Base-by-base conservation (phyloP, 768 basidiomycete genomes). In the Pleurotus tuoliensis region DNA sequence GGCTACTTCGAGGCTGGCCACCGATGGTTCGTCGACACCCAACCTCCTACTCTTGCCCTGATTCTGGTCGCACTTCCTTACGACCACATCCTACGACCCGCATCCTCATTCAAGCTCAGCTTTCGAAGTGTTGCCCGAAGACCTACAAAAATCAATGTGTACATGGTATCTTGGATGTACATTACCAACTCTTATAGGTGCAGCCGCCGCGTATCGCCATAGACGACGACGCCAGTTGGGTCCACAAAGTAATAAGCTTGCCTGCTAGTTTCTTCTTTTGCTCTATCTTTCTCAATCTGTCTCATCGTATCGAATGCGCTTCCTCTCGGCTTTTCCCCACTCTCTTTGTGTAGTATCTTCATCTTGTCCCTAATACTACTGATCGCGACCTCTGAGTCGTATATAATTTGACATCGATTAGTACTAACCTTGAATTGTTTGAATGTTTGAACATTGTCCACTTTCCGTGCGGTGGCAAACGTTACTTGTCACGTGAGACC, bases 1-100 rank as follows among this genome's bases (percentile, higher is more conserved):
- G 51, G 27, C 51, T 58, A 39, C 43, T 53, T 41, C 52, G 47
- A 58, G 53, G 40, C 57, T 27, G 51, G 50, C 30, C 39, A 18
- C 39, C 22, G 16, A 18, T 34, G 40, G n/a, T 22, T 24, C 15
- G 22, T 43, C 38, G 22, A 16, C 15, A 11, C 45, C 30, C 46
- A 18, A 22, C 4, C 41, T n/a, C 16, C 39, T 9, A n/a, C 50
- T 5, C 41, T 30, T 44, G 56, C 56, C 18, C 40, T 27, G 3
- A 15, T 11, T 13, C 47, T 48, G 15, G n/a, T 13, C 20, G 24
- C 25, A 27, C 25, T 6, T 15, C 12, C 34, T 37, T 0, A 13
- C 41, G 41, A 13, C 12, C 40, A 1, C 20, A 22, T 44, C 12
- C 6, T 43, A n/a, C 12, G n/a, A 1, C 41, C 12, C 41, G 41